Conservation (phyloP, 345 rosid genomes). For the Noccaea bulbosa region DNA sequence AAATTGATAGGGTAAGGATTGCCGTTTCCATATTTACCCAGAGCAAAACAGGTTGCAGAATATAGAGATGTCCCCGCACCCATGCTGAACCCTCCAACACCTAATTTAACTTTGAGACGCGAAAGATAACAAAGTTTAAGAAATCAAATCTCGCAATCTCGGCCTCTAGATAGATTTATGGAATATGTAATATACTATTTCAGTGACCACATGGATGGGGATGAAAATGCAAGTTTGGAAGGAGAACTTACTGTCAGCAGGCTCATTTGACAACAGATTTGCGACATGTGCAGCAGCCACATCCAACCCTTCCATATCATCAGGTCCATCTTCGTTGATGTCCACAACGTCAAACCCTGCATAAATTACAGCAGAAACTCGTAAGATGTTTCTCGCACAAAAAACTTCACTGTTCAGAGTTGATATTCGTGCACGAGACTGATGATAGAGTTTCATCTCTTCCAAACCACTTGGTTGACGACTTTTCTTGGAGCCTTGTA, state of each 20-base stretch:
- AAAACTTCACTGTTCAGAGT: slow-evolving; percentile 4
- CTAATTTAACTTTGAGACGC: slow-evolving; percentile 74
- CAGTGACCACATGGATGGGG: slow-evolving; percentile 8
- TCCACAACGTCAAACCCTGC: slow-evolving; percentile 97
- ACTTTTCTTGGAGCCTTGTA: slow-evolving; percentile 6
- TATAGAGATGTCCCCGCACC: slow-evolving; percentile 92
- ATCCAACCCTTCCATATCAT: slow-evolving; percentile 89
- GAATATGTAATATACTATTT: background rate
- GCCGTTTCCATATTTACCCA: slow-evolving; percentile 75
- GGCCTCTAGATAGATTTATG: too few species aligned
- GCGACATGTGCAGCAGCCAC: slow-evolving; percentile 94
- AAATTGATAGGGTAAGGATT: slow-evolving; percentile 71
- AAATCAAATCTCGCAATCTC: slow-evolving; percentile 1
- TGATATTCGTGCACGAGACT: background rate
- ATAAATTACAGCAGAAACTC: slow-evolving; percentile 24
- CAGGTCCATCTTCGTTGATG: slow-evolving; percentile 79
- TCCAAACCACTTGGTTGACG: slow-evolving; percentile 20
- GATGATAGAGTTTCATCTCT: slow-evolving; percentile 3
- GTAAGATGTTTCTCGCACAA: slow-evolving; percentile 18
- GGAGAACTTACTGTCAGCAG: slow-evolving; percentile 79
- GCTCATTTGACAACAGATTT: slow-evolving; percentile 87
- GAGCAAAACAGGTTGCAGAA: slow-evolving; percentile 77
- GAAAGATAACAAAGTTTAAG: slow-evolving; percentile 35
- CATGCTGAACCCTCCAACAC: slow-evolving; percentile 99
- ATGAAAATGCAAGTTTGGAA: slow-evolving; percentile 6